Base-by-base conservation (phyloP, 2,329 filamentous ascomycete genomes). In the Talaromyces rugulosus region DNA sequence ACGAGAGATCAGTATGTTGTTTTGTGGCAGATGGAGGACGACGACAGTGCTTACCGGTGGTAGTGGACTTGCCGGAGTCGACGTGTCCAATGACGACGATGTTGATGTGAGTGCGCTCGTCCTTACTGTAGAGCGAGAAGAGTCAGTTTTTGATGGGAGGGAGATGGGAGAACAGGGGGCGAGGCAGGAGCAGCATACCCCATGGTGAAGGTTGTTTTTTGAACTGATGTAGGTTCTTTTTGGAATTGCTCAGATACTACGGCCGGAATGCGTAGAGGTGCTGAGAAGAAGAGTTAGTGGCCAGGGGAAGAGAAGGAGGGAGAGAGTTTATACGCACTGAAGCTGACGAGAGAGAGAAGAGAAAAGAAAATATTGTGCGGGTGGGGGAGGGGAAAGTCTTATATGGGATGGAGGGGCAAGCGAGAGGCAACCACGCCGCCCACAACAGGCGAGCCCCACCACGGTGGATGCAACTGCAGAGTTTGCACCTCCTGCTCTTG, bases 81-180 rank as follows among this genome's bases (percentile, higher is more conserved):
- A 96, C 93, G 89, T 96, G 94, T 87, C 93, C 92, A 87, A 96
- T 96, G 82, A 96, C 92, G 84, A 96, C 92, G 83, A 96, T 90
- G 90, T 93, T 93, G 83, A 98, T 92, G 83, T 98, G 94, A 83
- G 81, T 84, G 90, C 96, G 96, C 70, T 94, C 91, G 77, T 96
- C 88, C 87, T 92, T 98, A 91, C 93, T 94, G 78, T 74, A 69
- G 65, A 31, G 57, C 27, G 60, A 61, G 50, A 34, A 55, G 40
- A n/a, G 64, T 66, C 56, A 66, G 66, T 58, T 31, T 53, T 5
- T 14, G 5, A 58, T 5, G 27, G 23, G n/a, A 44, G 31, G 14
- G 47, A 2, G 52, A 52, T n/a, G 18, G 8, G 36, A 53, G 33
- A 28, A 52, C 30, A 54, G 56, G 36, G 58, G 6, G 33, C 33